phyloP scores from a whole-genome alignment of 2,329 filamentous ascomycete genomes.

The Claviceps lovelessii region DNA sequence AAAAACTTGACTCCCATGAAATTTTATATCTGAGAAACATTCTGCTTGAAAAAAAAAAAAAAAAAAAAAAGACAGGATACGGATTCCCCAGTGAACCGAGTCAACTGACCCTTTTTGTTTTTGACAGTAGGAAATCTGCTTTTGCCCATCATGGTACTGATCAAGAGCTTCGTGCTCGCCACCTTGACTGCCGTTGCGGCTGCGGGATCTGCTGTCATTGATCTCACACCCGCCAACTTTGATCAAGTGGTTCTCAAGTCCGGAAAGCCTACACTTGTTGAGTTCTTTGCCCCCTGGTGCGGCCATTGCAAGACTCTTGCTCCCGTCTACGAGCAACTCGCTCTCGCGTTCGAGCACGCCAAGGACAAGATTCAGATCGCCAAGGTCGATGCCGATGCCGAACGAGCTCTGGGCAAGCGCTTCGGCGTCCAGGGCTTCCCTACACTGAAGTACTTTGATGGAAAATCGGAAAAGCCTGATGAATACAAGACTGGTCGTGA shows the following conservation, averaged over 20 bases:
- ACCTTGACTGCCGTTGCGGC: constrained; percentile 40
- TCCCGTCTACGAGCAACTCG: constrained; percentile 87
- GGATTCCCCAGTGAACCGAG: too few relatives aligned
- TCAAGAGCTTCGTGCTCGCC: constrained; percentile 47
- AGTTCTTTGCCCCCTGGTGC: constrained; percentile 98
- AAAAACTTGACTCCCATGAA: not conserved
- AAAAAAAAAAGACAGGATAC: too few relatives aligned
- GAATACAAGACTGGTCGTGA: constrained; percentile 84
- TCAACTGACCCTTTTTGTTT: not conserved
- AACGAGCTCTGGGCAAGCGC: constrained; percentile 69
- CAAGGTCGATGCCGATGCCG: constrained; percentile 88
- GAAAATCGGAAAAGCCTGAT: constrained; percentile 69
- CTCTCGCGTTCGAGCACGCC: constrained; percentile 54
- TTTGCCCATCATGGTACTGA: constrained; percentile 33
- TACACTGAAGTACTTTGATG: constrained; percentile 95
- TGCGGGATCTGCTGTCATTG: constrained; percentile 71
- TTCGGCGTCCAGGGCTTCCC: constrained; percentile 92
- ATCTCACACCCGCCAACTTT: constrained; percentile 83
- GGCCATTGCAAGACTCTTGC: constrained; percentile 98
- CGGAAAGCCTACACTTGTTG: constrained; percentile 87
- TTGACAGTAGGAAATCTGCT: not conserved
- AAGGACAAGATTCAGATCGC: constrained; percentile 68
- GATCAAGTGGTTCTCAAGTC: constrained; percentile 78
- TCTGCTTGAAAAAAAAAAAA: too few relatives aligned
- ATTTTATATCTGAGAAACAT: not conserved